These are phyloP conservation scores for Artemisia tridentata DNA, from an alignment of 129 eudicot genomes.

Conservation along the genomic window DNA sequence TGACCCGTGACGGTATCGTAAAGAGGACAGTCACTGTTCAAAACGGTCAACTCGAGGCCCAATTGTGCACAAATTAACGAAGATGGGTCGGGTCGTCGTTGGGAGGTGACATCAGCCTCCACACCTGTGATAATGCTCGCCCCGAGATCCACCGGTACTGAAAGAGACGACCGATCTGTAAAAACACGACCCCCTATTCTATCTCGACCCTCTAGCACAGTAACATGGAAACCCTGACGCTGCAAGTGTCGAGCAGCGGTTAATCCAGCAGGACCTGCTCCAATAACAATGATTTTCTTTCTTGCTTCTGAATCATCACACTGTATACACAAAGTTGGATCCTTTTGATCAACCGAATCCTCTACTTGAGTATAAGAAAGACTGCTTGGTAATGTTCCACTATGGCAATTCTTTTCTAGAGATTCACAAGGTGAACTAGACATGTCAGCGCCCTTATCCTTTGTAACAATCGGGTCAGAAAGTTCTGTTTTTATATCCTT, in stretches of 20 bases:
- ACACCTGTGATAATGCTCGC: conserved; percentile 99
- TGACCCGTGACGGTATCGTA: conserved; percentile 84
- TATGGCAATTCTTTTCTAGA: conserved; percentile 30
- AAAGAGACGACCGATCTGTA: conserved; percentile 84
- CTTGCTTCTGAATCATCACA: conserved; percentile 41
- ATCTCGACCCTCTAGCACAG: conserved; percentile 84
- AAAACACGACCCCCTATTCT: conserved; percentile 97
- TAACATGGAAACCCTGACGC: conserved; percentile 81
- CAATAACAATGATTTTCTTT: conserved; percentile 69
- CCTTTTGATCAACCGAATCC: conserved; percentile 24
- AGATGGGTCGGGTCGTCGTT: conserved; percentile 95
- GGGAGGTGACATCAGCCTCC: conserved; percentile 92
- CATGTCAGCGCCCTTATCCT: conserved; percentile 26
- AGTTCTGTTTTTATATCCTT: conserved; percentile 15
- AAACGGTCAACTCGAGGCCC: conserved; percentile 88
- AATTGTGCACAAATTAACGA: conserved; percentile 89
- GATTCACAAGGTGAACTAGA: conserved; percentile 22
- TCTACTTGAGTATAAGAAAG: conserved; percentile 21
- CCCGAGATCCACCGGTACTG: conserved; percentile 99
- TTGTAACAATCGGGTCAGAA: conserved; percentile 6
- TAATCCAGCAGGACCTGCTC: conserved; percentile 98
- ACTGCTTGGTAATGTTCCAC: conserved; percentile 22
- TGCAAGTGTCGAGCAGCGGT: conserved; percentile 97
- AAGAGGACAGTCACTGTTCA: conserved; percentile 96
- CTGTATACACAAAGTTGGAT: conserved; percentile 25